These are phyloP conservation scores for Lolium multiflorum DNA, from an alignment of 176 grass and related monocot genomes.

Conservation along the genomic window DNA sequence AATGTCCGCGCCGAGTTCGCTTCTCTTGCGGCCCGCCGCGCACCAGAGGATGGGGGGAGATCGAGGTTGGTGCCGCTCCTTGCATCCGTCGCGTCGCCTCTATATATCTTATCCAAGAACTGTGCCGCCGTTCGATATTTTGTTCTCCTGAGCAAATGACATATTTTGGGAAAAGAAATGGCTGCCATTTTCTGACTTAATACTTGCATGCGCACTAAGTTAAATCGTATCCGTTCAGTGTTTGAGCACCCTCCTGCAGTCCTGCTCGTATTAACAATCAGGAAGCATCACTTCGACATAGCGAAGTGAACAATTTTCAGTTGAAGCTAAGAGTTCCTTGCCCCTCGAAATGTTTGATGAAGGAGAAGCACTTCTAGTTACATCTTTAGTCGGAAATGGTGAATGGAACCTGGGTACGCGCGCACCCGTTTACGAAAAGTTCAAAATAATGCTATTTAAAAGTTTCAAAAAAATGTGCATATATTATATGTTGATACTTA, in stretches of 20 bases:
- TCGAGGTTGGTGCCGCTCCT: constrained; percentile 29
- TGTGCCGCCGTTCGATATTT: not conserved
- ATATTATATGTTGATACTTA: no score
- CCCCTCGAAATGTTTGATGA: not conserved
- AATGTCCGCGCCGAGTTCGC: constrained; percentile 22
- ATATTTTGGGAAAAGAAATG: not conserved
- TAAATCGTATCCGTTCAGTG: not conserved
- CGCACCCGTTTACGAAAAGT: no score
- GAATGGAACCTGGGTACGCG: no score
- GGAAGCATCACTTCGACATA: not conserved
- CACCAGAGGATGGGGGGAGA: not conserved
- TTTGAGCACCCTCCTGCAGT: no score
- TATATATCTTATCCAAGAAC: not conserved
- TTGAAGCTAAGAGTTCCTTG: not conserved
- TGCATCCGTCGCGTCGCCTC: not conserved
- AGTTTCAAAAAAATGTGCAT: no score
- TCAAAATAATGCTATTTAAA: no score
- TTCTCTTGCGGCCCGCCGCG: constrained; percentile 1
- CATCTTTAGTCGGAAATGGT: no score
- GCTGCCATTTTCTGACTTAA: not conserved
- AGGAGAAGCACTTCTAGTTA: not conserved
- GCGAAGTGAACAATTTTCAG: not conserved
- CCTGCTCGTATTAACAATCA: not conserved
- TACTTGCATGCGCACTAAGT: not conserved
- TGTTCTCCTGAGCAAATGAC: not conserved